phyloP scores from a whole-genome alignment of 208 protist species.

The Acanthamoeba lenticulata region DNA sequence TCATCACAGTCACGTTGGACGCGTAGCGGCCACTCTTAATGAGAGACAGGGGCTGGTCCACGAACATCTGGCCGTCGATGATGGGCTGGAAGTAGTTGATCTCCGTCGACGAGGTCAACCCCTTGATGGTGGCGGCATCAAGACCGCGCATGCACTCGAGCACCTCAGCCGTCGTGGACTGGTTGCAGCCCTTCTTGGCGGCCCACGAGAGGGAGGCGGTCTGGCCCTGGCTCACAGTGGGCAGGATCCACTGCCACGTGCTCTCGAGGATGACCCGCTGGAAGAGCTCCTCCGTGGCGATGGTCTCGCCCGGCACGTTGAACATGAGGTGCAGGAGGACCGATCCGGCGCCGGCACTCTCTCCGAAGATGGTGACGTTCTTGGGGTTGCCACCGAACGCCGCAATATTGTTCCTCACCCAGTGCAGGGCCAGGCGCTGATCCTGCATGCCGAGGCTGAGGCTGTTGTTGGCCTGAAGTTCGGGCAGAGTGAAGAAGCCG shows the following conservation, averaged over 20 bases:
- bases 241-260: conserved; percentile 14
- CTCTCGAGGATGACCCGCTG: conserved; percentile 32
- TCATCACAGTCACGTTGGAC: neutral
- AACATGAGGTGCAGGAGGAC: conserved; percentile 8
- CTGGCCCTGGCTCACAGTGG: neutral
- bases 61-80: neutral
- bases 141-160: neutral
- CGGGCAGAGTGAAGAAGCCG: conserved; percentile 63
- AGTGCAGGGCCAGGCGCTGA: conserved; percentile 62
- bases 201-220: neutral
- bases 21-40: neutral
- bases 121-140: neutral
- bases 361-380: neutral
- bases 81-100: conserved; percentile 34
- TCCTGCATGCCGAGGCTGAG: conserved; percentile 40
- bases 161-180: neutral
- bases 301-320: neutral
- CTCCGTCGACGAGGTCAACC: neutral
- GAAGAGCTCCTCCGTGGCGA: neutral
- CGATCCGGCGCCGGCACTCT: conserved; percentile 18
- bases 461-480: neutral
- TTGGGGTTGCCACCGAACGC: conserved; percentile 65
- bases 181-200: neutral
- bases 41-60: neutral
- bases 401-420: conserved; percentile 62